Evolutionary conservation across 2,329 filamentous ascomycete genomes (phyloP), one percentile per base, ranked within the genome.

Genomic region (Chaetomiaceae sp.): DNA sequence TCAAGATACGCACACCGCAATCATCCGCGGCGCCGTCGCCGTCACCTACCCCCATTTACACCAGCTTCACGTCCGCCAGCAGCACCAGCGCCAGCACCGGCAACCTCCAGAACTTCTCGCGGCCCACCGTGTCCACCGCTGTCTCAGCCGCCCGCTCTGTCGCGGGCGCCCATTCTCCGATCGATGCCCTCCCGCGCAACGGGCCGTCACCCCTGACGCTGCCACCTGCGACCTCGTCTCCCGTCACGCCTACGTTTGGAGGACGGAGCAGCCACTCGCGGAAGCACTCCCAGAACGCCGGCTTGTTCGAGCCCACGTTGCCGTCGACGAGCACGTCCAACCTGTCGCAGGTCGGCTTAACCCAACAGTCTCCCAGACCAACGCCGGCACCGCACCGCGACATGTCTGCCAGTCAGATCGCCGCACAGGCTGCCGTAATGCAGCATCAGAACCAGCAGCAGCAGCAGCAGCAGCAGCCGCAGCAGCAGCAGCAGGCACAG

Each of bases 371-470:
- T 65, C 67, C 66, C 35, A 62, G 63, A 15, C 57, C 58, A 12
- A 58, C 59, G 34, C 62, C 59, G 35, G 54, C 64, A 11, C 53
- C 52, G 30, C 58, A 55, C 30, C 61, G 62, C 30, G 63, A 70
- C 20, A 65, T 79, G 51, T 74, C 75, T 2, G 80, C 85, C n/a
- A 88, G 84, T 64, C 83, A 88, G 63, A 88, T 89, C 53, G 86
- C 86, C 32, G 86, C 86, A 15, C 86, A 89, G 65, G 81, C 86
- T 9, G 86, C 86, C 45, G 81, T 85, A 59, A 81, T 87, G 69
- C 66, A 63, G 51, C 68, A 78, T 36, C 79, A 79, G 59, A 72
- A 78, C 44, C 78, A 74, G 47, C 67, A 78, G 67, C 78, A 77
- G 34, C 76, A 81, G 51, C 65, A 64, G 49, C 68, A 78, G 12